phyloP scores from a whole-genome alignment of 140 eudicot species.

The Erigeron philadelphicus region DNA sequence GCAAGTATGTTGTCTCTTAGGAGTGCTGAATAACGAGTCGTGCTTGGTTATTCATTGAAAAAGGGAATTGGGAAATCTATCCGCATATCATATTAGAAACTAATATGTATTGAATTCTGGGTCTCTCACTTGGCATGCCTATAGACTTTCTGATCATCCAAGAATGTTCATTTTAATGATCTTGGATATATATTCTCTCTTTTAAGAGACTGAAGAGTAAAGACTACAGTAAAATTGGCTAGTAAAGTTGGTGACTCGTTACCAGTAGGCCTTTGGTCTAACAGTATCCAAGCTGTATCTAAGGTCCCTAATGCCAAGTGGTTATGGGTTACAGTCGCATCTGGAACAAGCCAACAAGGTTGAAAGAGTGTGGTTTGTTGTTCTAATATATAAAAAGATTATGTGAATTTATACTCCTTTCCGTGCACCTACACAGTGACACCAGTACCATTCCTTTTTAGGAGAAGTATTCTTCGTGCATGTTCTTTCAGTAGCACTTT shows the following conservation, averaged over 20 bases:
- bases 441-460: not conserved
- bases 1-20: not conserved
- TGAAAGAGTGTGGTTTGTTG: no score
- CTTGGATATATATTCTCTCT: not conserved
- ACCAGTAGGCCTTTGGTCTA: no score
- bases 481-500: not conserved
- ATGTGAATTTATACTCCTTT: not conserved
- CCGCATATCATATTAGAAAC: not conserved
- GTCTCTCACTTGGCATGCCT: not conserved
- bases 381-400: no score
- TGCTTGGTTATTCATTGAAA: not conserved
- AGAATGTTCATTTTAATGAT: not conserved
- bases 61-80: not conserved
- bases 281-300: no score
- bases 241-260: not conserved
- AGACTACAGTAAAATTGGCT: not conserved
- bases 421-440: not conserved
- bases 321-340: no score
- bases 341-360: no score
- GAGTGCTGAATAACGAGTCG: not conserved
- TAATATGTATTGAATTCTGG: slow-evolving; percentile 9
- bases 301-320: no score
- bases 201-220: not conserved
- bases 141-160: not conserved
- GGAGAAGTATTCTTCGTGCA: not conserved